Evolutionary conservation across 495 filamentous ascomycete genomes (phyloP), one percentile per base, ranked within the genome.

Genomic region (Podospora sp.): DNA sequence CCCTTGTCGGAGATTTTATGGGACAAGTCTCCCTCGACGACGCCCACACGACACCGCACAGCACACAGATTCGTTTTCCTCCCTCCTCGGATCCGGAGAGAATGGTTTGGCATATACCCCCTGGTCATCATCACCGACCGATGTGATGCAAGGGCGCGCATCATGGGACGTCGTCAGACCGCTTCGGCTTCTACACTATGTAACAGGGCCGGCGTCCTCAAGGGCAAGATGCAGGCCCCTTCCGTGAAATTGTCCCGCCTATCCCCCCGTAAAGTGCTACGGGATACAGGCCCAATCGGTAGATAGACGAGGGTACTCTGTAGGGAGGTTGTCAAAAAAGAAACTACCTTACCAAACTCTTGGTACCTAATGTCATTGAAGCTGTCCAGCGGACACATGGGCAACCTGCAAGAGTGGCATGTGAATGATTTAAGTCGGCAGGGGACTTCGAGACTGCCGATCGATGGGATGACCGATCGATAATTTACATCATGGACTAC

Each of bases 171-270:
- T 59, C 20, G 53, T 26, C 53, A 50, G 61, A 12, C 66, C 53
- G 53, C 50, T 63, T 60, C 8, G 60, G 50, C 29, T 49, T n/a
- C 33, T 21, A n/a, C n/a, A n/a, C n/a, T n/a, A 36, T 65, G 24
- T 62, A 50, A 62, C 60, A 26, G 57, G 57, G 14, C 14, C 52
- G 52, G 56, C 59, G 65, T 50, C 35, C 24, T 24, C 24, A 51
- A 64, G 18, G 64, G 65, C 68, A 70, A 59, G 55, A 67, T 60
- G 64, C 65, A 46, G 64, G 55, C 68, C 65, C 68, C 65, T 70
- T 70, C 40, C 24, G 60, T 46, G 40, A 67, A 61, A 67, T 67
- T 67, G 26, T 46, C 4, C 40, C 40, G 40, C 40, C 40, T 46
- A 8, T 8, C 3, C 29, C 29, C 20, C 20, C 12, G 24, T 46